phyloP scores from a whole-genome alignment of 1,284 basidiomycete genomes.

The Mycosarcoma maydis region DNA sequence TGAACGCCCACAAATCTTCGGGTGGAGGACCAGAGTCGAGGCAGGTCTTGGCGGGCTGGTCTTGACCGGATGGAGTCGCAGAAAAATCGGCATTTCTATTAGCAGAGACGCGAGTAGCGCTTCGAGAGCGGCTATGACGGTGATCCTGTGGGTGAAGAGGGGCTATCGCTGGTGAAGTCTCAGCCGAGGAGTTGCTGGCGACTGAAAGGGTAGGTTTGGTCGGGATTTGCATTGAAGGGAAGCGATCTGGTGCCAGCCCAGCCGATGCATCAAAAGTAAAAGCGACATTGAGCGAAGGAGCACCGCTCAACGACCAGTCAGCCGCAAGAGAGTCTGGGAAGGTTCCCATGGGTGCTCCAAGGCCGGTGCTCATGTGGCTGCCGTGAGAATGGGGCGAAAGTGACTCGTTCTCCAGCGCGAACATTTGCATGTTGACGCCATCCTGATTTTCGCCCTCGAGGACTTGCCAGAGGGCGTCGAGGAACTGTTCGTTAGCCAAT shows the following conservation, averaged over 20 bases:
- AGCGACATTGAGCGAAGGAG: conserved; percentile 43
- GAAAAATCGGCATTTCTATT: conserved; percentile 7
- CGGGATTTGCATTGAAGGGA: conserved; percentile 35
- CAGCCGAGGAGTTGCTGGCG: conserved; percentile 40
- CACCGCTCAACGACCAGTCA: conserved; percentile 37
- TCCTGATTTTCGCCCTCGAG: conserved; percentile 48
- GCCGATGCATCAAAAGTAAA: conserved; percentile 44
- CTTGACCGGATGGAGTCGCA: conserved; percentile 3
- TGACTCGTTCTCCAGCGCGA: conserved; percentile 44
- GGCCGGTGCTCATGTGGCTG: conserved; percentile 24
- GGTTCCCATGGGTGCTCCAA: conserved; percentile 15
- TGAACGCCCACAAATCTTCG: conserved; percentile 43
- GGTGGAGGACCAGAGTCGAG: conserved; percentile 34
- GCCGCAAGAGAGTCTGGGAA: conserved; percentile 32
- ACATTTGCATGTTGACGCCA: conserved; percentile 45
- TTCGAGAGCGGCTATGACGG: conserved; percentile 10
- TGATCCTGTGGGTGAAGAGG: neutral
- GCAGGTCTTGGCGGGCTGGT: conserved; percentile 27
- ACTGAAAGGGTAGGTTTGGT: conserved; percentile 23
- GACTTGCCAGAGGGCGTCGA: conserved; percentile 49
- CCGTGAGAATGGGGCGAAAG: conserved; percentile 36
- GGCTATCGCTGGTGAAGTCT: conserved; percentile 31
- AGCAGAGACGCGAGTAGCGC: conserved; percentile 8
- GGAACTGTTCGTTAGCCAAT: conserved; percentile 49
- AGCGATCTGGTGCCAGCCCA: conserved; percentile 23